Conservation (phyloP, 192 early-diverging fungal genomes). For the Backusella tarrabulga region DNA sequence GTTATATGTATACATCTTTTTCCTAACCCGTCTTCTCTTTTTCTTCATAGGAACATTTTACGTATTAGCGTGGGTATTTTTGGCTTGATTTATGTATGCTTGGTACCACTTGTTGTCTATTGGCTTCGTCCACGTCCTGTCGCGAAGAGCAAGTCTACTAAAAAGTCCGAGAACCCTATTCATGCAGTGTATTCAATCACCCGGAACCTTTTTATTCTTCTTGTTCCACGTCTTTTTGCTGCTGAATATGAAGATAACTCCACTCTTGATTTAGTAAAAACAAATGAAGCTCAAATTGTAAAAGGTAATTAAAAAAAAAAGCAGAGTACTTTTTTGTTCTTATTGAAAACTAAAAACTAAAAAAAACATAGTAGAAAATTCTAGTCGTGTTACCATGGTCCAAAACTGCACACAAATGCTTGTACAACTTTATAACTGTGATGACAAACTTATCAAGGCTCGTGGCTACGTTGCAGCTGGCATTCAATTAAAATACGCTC, state of each 20-base stretch:
- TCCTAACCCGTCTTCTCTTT: background rate
- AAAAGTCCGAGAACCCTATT: background rate
- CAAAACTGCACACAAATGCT: conserved; percentile 8
- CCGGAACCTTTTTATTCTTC: background rate
- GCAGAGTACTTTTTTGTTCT: background rate
- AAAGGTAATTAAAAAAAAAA: conserved; percentile 2
- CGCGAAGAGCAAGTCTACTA: background rate
- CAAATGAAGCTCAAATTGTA: background rate
- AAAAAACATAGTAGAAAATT: background rate
- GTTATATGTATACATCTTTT: background rate
- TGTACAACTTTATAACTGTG: background rate
- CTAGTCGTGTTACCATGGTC: conserved; percentile 2
- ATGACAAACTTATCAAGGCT: background rate
- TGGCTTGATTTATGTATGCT: background rate
- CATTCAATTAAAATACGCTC: conserved; percentile 10
- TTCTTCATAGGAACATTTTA: background rate
- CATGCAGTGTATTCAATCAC: background rate
- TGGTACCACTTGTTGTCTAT: background rate
- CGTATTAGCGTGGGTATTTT: background rate
- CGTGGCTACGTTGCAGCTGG: conserved; percentile 10
- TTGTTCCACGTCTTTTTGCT: background rate
- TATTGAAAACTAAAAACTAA: background rate
- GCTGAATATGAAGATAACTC: background rate
- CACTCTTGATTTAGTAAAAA: background rate
- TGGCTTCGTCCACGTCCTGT: conserved; percentile 6